Evolutionary conservation across 495 filamentous ascomycete genomes (phyloP), one percentile per base, ranked within the genome.

Genomic region (Pseudevernia furfuracea): DNA sequence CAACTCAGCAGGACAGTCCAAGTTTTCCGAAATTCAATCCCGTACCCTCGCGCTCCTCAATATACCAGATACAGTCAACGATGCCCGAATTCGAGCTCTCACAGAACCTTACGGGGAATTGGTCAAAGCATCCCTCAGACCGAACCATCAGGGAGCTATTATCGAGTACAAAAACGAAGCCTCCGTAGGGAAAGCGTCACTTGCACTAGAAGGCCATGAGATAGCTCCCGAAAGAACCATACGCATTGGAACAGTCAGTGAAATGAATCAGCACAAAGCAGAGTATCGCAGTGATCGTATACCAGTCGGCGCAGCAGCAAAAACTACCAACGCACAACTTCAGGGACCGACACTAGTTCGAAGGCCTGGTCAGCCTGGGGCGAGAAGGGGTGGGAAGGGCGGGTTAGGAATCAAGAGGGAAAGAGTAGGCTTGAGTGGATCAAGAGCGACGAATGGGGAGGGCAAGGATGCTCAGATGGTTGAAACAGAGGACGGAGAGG

Each of bases 111-210:
- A 76, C 58, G 84, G 82, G 28, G 73, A 74, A 30, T 70, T 86
- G 28, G 72, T 81, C 63, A 84, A 85, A 71, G 76, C 88, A 39
- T 69, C 79, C 19, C 71, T 87, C 46, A 79, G 83, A 46, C 90
- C 90, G 3, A 83, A 90, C 59, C 89, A 94, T 64, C 83, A 86
- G 67, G 93, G 94, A n/a, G 94, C 92, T 14, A 87, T 92, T 59
- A 80, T 96, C 52, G 94, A 97, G 71, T 96, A 86, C 70, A 78
- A 76, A 14, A 85, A 89, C 66, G 79, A 87, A 14, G 76, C 84
- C 5, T 80, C 85, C 61, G 87, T 86, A 5, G 91, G 91, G 48
- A 88, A 87, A 72, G 92, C 92, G 0, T 77, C 83, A 0, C 71
- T 96, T 46, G 87, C 80, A 9, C 79, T 97, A 0, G 86, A 95